A percentile compares a stretch with the other conserved stretches of the same genome.
Evolutionary conservation across 805 yeast genomes (phyloP).

Genomic region (Ogataea paradorogensis): DNA sequence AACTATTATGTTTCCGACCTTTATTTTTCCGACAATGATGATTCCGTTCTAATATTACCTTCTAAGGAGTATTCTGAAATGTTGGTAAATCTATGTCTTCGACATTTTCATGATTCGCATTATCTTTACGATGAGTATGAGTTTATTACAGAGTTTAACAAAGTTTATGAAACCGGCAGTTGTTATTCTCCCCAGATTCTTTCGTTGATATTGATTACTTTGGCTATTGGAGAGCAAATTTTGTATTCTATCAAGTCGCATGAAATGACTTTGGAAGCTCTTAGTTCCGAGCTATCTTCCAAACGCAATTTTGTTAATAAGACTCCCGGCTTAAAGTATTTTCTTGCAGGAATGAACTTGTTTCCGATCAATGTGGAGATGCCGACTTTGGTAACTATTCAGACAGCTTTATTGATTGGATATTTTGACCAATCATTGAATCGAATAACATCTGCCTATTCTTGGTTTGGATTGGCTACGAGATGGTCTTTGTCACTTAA

Average conservation of each 20-base stretch:
- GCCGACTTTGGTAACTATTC: slow-evolving; percentile 33
- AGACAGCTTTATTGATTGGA: slow-evolving; percentile 34
- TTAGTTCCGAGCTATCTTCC: slow-evolving; percentile 18
- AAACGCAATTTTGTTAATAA: slow-evolving; percentile 18
- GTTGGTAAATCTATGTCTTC: slow-evolving; percentile 19
- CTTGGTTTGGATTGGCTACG: slow-evolving; percentile 36
- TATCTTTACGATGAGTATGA: slow-evolving; percentile 24
- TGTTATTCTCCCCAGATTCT: slow-evolving; percentile 19
- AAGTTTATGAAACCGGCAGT: slow-evolving; percentile 20
- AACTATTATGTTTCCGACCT: slow-evolving; percentile 20
- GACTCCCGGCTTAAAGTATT: slow-evolving; percentile 32
- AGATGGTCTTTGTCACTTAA: slow-evolving; percentile 33
- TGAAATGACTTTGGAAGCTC: slow-evolving; percentile 14
- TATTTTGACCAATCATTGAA: slow-evolving; percentile 37
- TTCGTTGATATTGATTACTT: slow-evolving; percentile 20
- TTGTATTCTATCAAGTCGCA: slow-evolving; percentile 23
- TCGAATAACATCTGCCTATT: slow-evolving; percentile 34
- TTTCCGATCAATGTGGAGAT: slow-evolving; percentile 30
- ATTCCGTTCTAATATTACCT: slow-evolving; percentile 14
- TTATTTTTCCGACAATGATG: slow-evolving; percentile 14
- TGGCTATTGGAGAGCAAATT: slow-evolving; percentile 27
- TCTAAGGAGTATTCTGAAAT: slow-evolving; percentile 14
- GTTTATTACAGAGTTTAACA: slow-evolving; percentile 19
- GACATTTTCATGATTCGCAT: slow-evolving; percentile 22
- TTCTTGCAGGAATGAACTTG: slow-evolving; percentile 26